phyloP scores from a whole-genome alignment of 495 filamentous ascomycete genomes.

The Aspergillus nidulans region DNA sequence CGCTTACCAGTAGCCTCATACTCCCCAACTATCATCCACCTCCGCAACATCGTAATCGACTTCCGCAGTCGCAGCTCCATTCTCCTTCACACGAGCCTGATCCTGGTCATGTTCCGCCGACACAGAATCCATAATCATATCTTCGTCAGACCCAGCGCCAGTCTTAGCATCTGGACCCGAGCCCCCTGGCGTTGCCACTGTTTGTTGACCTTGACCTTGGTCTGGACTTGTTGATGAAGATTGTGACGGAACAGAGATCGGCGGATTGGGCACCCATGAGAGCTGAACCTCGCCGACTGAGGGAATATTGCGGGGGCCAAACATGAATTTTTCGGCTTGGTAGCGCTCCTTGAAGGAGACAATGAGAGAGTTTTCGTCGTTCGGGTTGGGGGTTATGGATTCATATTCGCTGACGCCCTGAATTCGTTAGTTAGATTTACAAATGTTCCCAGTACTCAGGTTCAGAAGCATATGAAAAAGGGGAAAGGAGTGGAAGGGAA shows the following conservation, averaged over 20 bases:
- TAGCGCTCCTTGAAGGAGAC: slow-evolving; percentile 87
- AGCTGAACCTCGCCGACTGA: slow-evolving; percentile 72
- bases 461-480: too few relatives aligned
- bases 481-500: too few relatives aligned
- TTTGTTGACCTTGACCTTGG: not conserved
- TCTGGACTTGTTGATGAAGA: not conserved
- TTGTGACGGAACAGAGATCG: slow-evolving; percentile 19
- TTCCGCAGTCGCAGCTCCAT: slow-evolving; percentile 16
- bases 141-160: slow-evolving; percentile 26
- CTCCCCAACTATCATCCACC: slow-evolving; percentile 45
- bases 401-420: slow-evolving; percentile 83
- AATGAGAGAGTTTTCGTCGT: slow-evolving; percentile 52
- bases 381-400: slow-evolving; percentile 62
- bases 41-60: slow-evolving; percentile 53
- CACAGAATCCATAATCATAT: slow-evolving; percentile 36
- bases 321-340: slow-evolving; percentile 82
- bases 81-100: slow-evolving; percentile 11
- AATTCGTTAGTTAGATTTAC: slow-evolving; percentile 16
- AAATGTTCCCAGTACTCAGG: not conserved
- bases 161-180: slow-evolving; percentile 20
- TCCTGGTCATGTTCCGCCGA: slow-evolving; percentile 17
- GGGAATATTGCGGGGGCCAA: slow-evolving; percentile 61
- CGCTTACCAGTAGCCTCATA: slow-evolving; percentile 13
- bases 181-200: not conserved
- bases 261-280: slow-evolving; percentile 60